Base-by-base conservation (phyloP, 163 green algal genomes). In the Chlorella variabilis region DNA sequence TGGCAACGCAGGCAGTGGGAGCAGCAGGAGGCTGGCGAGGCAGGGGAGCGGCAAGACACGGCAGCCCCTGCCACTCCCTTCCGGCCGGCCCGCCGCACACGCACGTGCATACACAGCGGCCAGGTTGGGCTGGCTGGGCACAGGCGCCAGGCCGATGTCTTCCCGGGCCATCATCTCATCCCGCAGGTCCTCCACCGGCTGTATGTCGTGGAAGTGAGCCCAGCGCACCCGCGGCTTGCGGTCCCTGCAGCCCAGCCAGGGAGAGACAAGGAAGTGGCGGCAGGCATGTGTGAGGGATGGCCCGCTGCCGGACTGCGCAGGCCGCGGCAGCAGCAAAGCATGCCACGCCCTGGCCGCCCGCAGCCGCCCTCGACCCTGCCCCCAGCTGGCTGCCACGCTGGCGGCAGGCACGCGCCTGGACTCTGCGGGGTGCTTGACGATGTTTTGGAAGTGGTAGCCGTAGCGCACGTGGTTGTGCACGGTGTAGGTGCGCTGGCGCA, bases 401-500 rank as follows among this genome's bases (percentile, higher is more conserved):
- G 11, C 45, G 15, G 45, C 45, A 54, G 3, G 33, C 21, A 38
- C 33, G 25, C 38, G 59, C 73, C 73, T 69, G n/a, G 54, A 39
- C 73, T 79, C 73, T 8, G 56, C 41, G 2, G 77, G 77, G 77
- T 89, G 85, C 20, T 71, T 84, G 41, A 93, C 87, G 20, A 94
- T 92, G 39, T 82, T 83, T 23, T 82, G 49, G 51, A 95, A 93
- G 54, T 67, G 80, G 78, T 88, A 85, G 67, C 81, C 89, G 61
- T 83, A 89, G 54, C 91, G 90, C 41, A 97, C 83, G 79, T 92
- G 83, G 13, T 84, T 70, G 38, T 90, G 67, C 31, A 95, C 90
- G 6, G 73, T 73, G 83, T 95, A 97, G 18, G 88, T 91, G n/a
- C 90, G 87, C 69, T 91, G 90, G 25, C 91, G 89, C 78, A 93